Evolutionary conservation across 2,329 filamentous ascomycete species (phyloP).

Genomic region (Neobulgaria alba): DNA sequence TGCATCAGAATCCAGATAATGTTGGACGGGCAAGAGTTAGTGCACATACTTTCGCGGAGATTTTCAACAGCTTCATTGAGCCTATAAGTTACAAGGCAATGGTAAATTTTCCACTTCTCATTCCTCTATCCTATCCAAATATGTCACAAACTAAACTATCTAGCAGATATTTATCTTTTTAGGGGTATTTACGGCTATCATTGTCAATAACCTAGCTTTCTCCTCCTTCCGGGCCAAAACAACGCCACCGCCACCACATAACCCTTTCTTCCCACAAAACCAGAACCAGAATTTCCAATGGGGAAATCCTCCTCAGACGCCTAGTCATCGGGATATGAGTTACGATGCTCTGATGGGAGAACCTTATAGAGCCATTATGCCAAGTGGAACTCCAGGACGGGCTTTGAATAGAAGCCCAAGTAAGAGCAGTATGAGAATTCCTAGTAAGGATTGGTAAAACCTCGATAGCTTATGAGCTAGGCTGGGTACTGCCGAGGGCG

Average conservation of each 20-base stretch:
- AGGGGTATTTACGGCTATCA: slow-evolving; percentile 38
- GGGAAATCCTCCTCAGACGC: slow-evolving; percentile 24
- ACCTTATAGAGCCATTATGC: slow-evolving; percentile 22
- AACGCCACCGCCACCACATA: slow-evolving; percentile 21
- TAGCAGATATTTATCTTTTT: slow-evolving; percentile 43
- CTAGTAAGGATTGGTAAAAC: slow-evolving; percentile 8
- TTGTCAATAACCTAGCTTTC: slow-evolving; percentile 44
- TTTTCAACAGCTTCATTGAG: slow-evolving; percentile 90
- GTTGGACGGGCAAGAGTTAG: slow-evolving; percentile 74
- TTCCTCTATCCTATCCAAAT: slow-evolving; percentile 4
- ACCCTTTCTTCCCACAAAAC: slow-evolving; percentile 9
- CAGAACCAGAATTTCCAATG: slow-evolving; percentile 19
- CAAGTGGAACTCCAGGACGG: slow-evolving; percentile 19
- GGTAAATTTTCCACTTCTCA: slow-evolving; percentile 34
- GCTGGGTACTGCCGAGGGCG: too few relatives aligned
- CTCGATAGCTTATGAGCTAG: too few relatives aligned
- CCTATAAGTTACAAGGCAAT: slow-evolving; percentile 80
- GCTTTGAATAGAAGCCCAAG: slow-evolving; percentile 20
- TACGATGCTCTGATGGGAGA: slow-evolving; percentile 14
- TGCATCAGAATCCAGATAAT: slow-evolving; percentile 71
- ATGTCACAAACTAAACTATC: slow-evolving; percentile 3
- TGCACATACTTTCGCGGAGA: slow-evolving; percentile 81
- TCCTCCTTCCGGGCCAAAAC: slow-evolving; percentile 26
- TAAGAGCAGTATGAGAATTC: slow-evolving; percentile 19
- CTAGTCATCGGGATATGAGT: slow-evolving; percentile 12